Evolutionary conservation across 2,329 filamentous ascomycete species (phyloP), one percentile per base, ranked within the genome.

Genomic region (Aschersonia sp.): DNA sequence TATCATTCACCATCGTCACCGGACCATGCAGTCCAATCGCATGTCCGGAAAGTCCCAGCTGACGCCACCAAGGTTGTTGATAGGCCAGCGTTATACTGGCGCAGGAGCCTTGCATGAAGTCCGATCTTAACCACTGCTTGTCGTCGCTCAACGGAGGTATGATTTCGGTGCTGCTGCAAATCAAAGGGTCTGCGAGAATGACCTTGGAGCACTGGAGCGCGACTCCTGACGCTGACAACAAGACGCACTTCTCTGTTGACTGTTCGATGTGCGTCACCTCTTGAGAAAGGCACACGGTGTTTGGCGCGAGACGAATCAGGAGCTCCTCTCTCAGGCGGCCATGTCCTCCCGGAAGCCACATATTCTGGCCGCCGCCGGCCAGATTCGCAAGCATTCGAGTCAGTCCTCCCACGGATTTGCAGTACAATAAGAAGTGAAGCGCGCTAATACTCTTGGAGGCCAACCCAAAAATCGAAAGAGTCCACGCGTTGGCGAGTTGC

Each of bases 401-500:
- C 14, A 58, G 51, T 7, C 54, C 56, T 31, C 54, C 55, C 30
- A 51, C 51, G n/a, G 49, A 52, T 29, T 55, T 54, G 49, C 54
- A 56, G 48, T 56, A 47, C 11, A 53, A 47, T 4, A 58, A 48
- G 35, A 57, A 57, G 39, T 48, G 50, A 2, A 55, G 44, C 6
- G 52, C 55, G 43, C 51, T 50, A 42, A 58, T 51, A 5, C 52
- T 45, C 30, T 44, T 6, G 11, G 52, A 51, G 1, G 48, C 53
- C 5, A 54, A 45, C 35, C 58, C 59, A 32, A 60, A 55, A 45
- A 58, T 52, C 6, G 48, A 48, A 10, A 51, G 52, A 5, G 57
- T 54, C 58, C 58, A 59, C n/a, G 50, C 37, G 29, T 52, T 50
- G 11, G 50, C 55, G 30, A 57, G 22, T 5, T 46, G 47, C 22